Evolutionary conservation across 2,329 filamentous ascomycete species (phyloP), one percentile per base, ranked within the genome.

Genomic region (Lachnellula cervina): DNA sequence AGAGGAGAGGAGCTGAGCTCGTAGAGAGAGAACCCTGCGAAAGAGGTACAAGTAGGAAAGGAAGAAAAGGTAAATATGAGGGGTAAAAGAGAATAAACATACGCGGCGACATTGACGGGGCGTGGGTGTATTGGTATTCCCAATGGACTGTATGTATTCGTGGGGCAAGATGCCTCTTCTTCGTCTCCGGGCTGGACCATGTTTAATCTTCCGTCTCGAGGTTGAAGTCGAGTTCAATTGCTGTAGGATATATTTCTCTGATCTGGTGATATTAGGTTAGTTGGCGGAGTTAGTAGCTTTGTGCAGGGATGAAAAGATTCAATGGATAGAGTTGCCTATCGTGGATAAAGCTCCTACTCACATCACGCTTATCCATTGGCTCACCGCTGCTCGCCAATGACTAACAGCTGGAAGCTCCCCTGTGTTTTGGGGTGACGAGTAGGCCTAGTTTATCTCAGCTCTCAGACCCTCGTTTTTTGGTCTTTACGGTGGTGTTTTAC

Each of bases 141-240:
- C 52, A 82, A 68, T 1, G 80, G 79, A 46, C 76, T 77, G 62
- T 78, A 83, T 37, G 64, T 61, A 38, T 63, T 67, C 21, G 52
- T 43, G 44, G 54, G 46, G 42, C 59, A 43, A 4, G 35, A 54
- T 45, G 63, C 59, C 51, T 66, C 62, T 58, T 63, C 57, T 35
- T 62, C 59, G 38, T 51, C 43, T 14, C 48, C 48, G 28, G 55
- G 51, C 13, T 37, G 57, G 42, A 54, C 51, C 60, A 60, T 61
- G 2, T 52, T 44, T 25, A 48, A 23, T 14, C 5, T n/a, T 8
- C 25, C 25, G 25, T 28, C 25, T 28, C 25, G 2, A 8, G 25
- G 25, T 28, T 28, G 25, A 28, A 28, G 25, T 28, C 17, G 21
- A 35, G 17, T 25, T 48, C 44, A 40, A 44, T 51, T 51, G 37